Conservation (phyloP, 2,329 filamentous ascomycete species). For the Stachybotrys elegans region DNA sequence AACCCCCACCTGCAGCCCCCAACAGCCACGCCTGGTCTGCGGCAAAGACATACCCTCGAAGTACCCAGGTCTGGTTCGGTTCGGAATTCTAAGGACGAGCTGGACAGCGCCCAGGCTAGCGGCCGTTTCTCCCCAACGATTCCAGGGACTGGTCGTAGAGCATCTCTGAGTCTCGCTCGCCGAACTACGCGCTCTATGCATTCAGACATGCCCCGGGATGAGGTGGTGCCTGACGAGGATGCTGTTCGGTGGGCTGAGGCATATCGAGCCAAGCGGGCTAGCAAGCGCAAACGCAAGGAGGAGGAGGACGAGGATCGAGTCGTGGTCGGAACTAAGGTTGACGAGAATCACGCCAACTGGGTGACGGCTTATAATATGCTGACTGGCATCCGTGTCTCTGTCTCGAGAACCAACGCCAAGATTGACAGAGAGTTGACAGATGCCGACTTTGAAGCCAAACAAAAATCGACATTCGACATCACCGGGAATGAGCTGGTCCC, state of each 20-base stretch:
- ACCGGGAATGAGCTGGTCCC: constrained; percentile 96
- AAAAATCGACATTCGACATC: constrained; percentile 99
- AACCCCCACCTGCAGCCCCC: constrained; percentile 47
- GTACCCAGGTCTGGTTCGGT: constrained; percentile 65
- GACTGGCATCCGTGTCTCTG: constrained; percentile 94
- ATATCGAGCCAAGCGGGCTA: constrained; percentile 85
- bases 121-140: constrained; percentile 75
- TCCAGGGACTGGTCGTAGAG: constrained; percentile 57
- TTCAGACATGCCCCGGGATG: constrained; percentile 79
- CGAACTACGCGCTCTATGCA: constrained; percentile 80
- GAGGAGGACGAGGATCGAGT: constrained; percentile 91
- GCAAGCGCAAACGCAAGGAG: constrained; percentile 76
- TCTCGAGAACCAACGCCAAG: constrained; percentile 95
- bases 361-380: constrained; percentile 99
- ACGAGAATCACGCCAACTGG: constrained; percentile 95
- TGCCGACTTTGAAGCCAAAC: constrained; percentile 86
- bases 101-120: constrained; percentile 61
- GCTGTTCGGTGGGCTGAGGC: constrained; percentile 89
- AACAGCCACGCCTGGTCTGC: constrained; percentile 48
- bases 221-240: constrained; percentile 82
- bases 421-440: constrained; percentile 85
- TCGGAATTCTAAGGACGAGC: constrained; percentile 67
- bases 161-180: constrained; percentile 78
- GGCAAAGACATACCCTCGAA: constrained; percentile 84
- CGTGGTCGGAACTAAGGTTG: constrained; percentile 93